Base-by-base conservation (phyloP, 2,329 filamentous ascomycete species). In the Nemania bipapillata region DNA sequence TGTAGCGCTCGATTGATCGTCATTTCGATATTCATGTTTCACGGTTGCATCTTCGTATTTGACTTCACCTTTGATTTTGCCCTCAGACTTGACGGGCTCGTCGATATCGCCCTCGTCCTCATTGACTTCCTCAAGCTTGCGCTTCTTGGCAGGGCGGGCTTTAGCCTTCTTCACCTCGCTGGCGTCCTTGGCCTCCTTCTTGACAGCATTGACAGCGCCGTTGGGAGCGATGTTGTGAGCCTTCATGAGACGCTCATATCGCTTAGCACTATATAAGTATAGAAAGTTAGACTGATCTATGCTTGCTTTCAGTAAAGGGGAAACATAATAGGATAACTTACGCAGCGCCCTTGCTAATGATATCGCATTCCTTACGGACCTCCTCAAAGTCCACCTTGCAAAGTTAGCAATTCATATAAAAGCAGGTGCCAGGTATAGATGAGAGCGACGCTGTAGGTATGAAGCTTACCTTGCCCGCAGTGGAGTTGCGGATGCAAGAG, bases 341-440 rank as follows among this genome's bases (percentile, higher is more conserved):
- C 91, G 90, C 90, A 24, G 91, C 91, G 15, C 86, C 89, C 79
- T 91, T 91, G 78, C 81, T 83, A 37, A 90, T 83, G 42, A 92
- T 90, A 24, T 78, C 80, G 49, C 89, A 87, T 73, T 92, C 89
- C 17, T 83, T 80, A 11, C 89, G 88, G n/a, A 93, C 91, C 56
- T 84, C 83, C 5, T 79, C 80, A 72, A 91, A 92, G 74, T 92
- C 87, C 5, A 91, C 84, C 90, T 92, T 63, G 17, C 22, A 3
- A 49, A 5, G 68, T 77, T 32, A 77, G 72, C 20, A 47, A 47
- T 59, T 11, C 11, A 7, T 32, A 73, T 60, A 66, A 66, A n/a
- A 52, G 40, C 52, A 22, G n/a, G 11, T 15, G 4, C n/a, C 1
- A 3, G 7, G n/a, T n/a, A 17, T 26, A 49, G 30, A 52, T 56